phyloP scores from a whole-genome alignment of 345 rosid species.

The Brassica carinata region DNA sequence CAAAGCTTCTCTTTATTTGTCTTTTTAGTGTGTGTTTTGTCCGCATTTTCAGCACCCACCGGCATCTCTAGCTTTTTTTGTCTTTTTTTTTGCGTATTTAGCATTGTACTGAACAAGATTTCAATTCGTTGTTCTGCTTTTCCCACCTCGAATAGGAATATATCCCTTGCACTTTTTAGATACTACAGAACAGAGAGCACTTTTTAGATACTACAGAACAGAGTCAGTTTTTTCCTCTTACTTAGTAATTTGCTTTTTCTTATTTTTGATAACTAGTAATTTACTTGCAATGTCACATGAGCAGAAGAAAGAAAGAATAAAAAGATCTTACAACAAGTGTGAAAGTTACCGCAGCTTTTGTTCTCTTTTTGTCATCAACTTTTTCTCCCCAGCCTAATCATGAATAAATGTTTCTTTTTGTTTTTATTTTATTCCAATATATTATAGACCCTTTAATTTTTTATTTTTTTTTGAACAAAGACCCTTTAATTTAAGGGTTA shows the following conservation, averaged over 20 bases:
- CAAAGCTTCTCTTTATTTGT: slow-evolving; percentile 1
- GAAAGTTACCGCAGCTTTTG: too few relatives aligned
- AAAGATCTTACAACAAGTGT: too few relatives aligned
- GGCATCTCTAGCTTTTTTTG: background rate
- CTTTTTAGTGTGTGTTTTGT: slow-evolving; percentile 24
- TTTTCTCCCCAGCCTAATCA: too few relatives aligned
- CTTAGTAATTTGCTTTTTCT: too few relatives aligned
- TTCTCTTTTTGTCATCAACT: too few relatives aligned
- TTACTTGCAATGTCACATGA: background rate
- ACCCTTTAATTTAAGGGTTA: too few relatives aligned
- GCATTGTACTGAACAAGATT: background rate
- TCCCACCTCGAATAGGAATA: background rate
- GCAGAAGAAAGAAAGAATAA: background rate
- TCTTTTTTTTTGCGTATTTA: background rate
- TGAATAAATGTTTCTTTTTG: too few relatives aligned
- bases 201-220: background rate
- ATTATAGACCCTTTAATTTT: background rate
- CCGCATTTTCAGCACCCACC: slow-evolving; percentile 1
- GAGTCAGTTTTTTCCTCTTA: too few relatives aligned
- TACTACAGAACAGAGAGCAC: background rate
- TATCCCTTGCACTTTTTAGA: background rate
- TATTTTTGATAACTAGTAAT: too few relatives aligned
- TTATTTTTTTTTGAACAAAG: too few relatives aligned
- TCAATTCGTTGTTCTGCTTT: background rate
- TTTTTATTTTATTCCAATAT: too few relatives aligned